Evolutionary conservation across 805 yeast species (phyloP).

Genomic region (Wickerhamomyces bisporus): DNA sequence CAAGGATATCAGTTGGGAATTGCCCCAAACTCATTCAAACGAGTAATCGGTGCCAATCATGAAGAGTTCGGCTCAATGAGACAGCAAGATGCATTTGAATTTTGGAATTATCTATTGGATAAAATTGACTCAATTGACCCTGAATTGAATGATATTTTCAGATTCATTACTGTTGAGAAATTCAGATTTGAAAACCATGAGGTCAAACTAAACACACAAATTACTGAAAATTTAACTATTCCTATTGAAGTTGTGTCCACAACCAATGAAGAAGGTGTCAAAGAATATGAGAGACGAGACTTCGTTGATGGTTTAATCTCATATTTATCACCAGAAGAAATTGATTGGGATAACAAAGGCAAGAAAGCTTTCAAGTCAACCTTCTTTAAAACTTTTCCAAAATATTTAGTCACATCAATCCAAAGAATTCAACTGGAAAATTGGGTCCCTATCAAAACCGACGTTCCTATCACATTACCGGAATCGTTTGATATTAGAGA

Average conservation of each 20-base stretch:
- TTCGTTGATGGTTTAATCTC: conserved; percentile 40
- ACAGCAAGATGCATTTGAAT: conserved; percentile 96
- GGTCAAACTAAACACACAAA: conserved; percentile 51
- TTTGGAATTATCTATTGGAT: conserved; percentile 62
- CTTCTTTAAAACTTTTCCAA: conserved; percentile 61
- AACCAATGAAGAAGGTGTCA: conserved; percentile 39
- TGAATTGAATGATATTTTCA: conserved; percentile 43
- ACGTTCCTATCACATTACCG: conserved; percentile 60
- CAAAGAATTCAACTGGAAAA: conserved; percentile 78
- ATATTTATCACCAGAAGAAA: conserved; percentile 48
- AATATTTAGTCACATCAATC: conserved; percentile 64
- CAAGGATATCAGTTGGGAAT: conserved; percentile 65
- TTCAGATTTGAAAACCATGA: conserved; percentile 47
- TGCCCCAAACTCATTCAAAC: conserved; percentile 70
- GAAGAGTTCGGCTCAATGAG: conserved; percentile 78
- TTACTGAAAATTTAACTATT: conserved; percentile 61
- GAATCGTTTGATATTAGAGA: conserved; percentile 43
- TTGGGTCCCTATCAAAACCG: conserved; percentile 83
- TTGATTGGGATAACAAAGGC: conserved; percentile 40
- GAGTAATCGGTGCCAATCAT: conserved; percentile 71
- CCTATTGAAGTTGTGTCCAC: conserved; percentile 41
- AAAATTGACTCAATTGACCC: conserved; percentile 46
- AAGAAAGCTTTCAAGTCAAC: conserved; percentile 18
- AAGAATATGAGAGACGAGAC: conserved; percentile 35
- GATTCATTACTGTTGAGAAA: conserved; percentile 61